These are phyloP conservation scores for Parasitella parasitica DNA, from an alignment of 371 early-diverging fungal genomes.

Conservation along the genomic window DNA sequence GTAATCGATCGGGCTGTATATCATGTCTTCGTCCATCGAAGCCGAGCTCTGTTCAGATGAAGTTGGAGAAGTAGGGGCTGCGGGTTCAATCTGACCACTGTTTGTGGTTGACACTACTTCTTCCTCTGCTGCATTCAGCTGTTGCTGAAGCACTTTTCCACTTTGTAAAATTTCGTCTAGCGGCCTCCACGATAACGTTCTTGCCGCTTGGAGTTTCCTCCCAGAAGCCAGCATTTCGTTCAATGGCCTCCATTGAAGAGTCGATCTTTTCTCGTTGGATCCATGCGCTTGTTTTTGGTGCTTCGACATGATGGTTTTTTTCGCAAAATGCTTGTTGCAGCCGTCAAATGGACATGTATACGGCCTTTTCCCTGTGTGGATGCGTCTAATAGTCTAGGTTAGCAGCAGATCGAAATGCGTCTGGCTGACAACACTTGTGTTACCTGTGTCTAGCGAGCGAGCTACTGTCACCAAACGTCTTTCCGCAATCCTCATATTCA, in stretches of 20 bases:
- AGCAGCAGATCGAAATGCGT: not conserved
- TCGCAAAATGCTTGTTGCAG: constrained; percentile 33
- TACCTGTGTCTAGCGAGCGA: constrained; percentile 42
- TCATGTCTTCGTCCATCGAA: constrained; percentile 16
- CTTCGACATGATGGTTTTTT: constrained; percentile 19
- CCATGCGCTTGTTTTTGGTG: constrained; percentile 25
- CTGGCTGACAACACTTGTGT: not conserved
- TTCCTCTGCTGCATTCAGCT: not conserved
- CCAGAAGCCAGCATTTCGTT: constrained; percentile 13
- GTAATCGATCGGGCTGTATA: constrained; percentile 7
- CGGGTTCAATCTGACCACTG: not conserved
- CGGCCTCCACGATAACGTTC: constrained; percentile 10
- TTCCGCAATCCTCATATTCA: constrained; percentile 59
- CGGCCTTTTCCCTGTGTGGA: constrained; percentile 69
- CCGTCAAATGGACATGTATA: constrained; percentile 56
- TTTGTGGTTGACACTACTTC: not conserved
- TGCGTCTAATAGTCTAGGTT: constrained; percentile 40
- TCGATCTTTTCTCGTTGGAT: constrained; percentile 7
- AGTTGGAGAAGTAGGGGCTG: constrained; percentile 12
- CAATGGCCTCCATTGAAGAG: constrained; percentile 23
- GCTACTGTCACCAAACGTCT: constrained; percentile 56
- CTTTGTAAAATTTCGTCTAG: constrained; percentile 11
- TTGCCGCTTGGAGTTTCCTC: not conserved
- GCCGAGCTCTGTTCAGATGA: constrained; percentile 17
- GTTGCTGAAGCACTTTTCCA: constrained; percentile 12